Conservation (phyloP, 352 stramenopile genomes). For the Globisporangium nagaii region DNA sequence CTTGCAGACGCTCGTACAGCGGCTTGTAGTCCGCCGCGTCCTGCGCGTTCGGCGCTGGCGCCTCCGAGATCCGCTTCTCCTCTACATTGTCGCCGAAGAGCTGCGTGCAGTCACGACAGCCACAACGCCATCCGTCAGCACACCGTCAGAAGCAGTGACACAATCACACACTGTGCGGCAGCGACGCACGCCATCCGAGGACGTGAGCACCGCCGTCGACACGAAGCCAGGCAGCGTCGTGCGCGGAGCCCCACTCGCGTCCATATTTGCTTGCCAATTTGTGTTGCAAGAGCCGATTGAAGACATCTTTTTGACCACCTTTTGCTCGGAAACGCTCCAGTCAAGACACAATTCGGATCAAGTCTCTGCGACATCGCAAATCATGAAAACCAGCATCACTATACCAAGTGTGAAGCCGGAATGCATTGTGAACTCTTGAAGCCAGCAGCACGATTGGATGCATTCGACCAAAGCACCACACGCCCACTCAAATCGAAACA, state of each 20-base stretch:
- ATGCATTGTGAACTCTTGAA: no score
- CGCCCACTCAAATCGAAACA: no score
- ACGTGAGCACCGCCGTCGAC: slow-evolving; percentile 80
- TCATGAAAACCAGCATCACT: no score
- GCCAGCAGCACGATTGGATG: no score
- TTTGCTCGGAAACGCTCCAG: no score
- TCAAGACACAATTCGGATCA: no score
- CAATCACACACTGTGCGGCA: not conserved
- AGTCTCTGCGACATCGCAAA: no score
- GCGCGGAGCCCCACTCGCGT: slow-evolving; percentile 1
- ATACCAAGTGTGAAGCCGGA: no score
- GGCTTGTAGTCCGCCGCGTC: slow-evolving; percentile 57
- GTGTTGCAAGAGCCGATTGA: no score
- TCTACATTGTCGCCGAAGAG: slow-evolving; percentile 86
- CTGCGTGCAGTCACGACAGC: no score
- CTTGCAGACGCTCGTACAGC: slow-evolving; percentile 78
- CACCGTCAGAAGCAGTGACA: not conserved
- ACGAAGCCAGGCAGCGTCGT: slow-evolving; percentile 60
- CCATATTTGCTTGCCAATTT: not conserved
- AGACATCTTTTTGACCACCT: no score
- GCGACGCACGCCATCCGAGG: slow-evolving; percentile 63
- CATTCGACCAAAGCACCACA: no score
- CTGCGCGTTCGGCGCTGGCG: slow-evolving; percentile 31
- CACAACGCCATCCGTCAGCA: not conserved
- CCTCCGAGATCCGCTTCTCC: slow-evolving; percentile 72